phyloP scores from a whole-genome alignment of 1,284 basidiomycete species.

The Wallemia mellicola region DNA sequence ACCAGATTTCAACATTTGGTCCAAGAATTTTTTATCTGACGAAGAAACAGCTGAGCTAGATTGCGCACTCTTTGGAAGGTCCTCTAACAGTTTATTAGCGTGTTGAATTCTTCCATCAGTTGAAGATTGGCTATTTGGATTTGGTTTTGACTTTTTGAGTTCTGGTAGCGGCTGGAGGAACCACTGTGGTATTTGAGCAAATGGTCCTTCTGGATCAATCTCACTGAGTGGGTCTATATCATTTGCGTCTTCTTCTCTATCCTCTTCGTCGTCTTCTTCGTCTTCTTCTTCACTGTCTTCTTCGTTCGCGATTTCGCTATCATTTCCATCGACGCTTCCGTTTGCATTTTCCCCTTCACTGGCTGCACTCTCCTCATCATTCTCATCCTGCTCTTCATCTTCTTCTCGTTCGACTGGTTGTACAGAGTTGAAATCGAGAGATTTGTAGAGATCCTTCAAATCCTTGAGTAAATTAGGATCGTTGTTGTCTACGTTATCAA shows the following conservation, averaged over 20 bases:
- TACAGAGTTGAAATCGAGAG: background rate
- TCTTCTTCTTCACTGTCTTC: constrained; percentile 6
- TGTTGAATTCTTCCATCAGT: constrained; percentile 6
- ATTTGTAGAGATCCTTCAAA: constrained; percentile 2
- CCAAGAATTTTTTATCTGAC: constrained; percentile 49
- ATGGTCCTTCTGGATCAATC: constrained; percentile 17
- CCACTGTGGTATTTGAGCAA: constrained; percentile 29
- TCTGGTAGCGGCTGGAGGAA: constrained; percentile 19
- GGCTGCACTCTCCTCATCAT: constrained; percentile 2
- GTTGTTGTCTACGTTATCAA: constrained; percentile 8
- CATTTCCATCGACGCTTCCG: constrained; percentile 10
- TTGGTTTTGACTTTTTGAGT: background rate
- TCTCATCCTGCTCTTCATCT: constrained; percentile 2
- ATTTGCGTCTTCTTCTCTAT: constrained; percentile 2
- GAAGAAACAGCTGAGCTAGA: constrained; percentile 12
- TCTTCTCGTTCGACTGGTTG: constrained; percentile 22
- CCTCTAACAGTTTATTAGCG: constrained; percentile 8
- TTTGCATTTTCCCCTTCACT: constrained; percentile 3
- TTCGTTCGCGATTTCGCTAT: constrained; percentile 14
- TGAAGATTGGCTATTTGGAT: background rate
- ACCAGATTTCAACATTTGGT: constrained; percentile 52
- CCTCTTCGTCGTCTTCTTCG: constrained; percentile 3
- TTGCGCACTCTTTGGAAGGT: constrained; percentile 12
- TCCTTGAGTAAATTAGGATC: constrained; percentile 7
- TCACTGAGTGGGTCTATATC: constrained; percentile 1